Percentiles rank a stretch among this genome's conserved stretches.
Conservation (phyloP, 257 asterid species). For the Eustoma russellianum region DNA sequence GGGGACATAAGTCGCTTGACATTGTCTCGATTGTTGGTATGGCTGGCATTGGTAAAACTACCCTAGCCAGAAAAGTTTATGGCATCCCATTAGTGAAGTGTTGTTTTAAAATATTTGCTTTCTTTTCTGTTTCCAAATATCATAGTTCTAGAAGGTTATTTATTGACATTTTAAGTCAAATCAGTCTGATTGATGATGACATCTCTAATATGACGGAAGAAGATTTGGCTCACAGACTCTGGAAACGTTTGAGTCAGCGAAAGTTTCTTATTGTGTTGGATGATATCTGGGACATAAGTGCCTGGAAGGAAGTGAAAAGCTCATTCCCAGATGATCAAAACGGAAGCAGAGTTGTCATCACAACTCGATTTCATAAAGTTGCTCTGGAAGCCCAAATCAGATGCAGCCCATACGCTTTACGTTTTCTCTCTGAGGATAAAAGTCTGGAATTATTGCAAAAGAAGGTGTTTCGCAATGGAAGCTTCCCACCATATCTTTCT, state of each 20-base stretch:
- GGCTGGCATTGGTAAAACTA: slow-evolving; percentile 11
- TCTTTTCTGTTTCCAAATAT: slow-evolving; percentile 1
- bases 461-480: neutral
- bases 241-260: slow-evolving; percentile 2
- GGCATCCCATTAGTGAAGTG: neutral
- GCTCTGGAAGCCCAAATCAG: neutral
- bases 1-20: slow-evolving; percentile 2
- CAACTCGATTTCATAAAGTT: slow-evolving; percentile 11
- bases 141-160: neutral
- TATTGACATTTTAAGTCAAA: neutral
- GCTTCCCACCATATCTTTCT: neutral
- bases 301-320: slow-evolving; percentile 1
- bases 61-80: slow-evolving; percentile 1
- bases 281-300: slow-evolving; percentile 10
- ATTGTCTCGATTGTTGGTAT: slow-evolving; percentile 6
- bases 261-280: slow-evolving; percentile 15
- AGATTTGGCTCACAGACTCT: slow-evolving; percentile 2
- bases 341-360: slow-evolving; percentile 11
- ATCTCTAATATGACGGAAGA: neutral
- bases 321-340: slow-evolving; percentile 6
- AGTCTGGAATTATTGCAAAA: slow-evolving; percentile 7
- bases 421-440: neutral
- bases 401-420: neutral
- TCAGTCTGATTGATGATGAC: neutral
- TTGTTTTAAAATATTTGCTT: slow-evolving; percentile 4